Evolutionary conservation across 2,329 filamentous ascomycete genomes (phyloP).

Genomic region (Niveomyces coronatus): DNA sequence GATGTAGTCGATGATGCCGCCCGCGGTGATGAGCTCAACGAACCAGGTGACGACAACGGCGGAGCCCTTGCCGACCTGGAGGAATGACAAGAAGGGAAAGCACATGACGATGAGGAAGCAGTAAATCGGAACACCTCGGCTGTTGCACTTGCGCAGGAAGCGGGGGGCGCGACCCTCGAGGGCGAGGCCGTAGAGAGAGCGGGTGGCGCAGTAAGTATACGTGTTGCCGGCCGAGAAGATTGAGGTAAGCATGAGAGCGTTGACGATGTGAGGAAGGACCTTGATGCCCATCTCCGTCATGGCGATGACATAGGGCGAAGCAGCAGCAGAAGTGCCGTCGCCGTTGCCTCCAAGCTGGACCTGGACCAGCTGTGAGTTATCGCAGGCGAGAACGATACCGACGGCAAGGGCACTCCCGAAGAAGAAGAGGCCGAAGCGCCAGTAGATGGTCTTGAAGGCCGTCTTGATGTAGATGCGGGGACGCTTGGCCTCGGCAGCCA

Average conservation of each 20-base stretch:
- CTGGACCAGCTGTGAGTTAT: conserved; percentile 46
- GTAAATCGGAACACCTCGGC: conserved; percentile 50
- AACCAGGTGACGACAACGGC: conserved; percentile 43
- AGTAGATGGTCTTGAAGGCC: conserved; percentile 65
- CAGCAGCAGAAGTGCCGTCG: conserved; percentile 35
- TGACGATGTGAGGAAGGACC: conserved; percentile 47
- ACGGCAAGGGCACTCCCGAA: conserved; percentile 56
- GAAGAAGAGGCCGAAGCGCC: conserved; percentile 61
- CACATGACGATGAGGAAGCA: conserved; percentile 43
- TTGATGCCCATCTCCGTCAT: conserved; percentile 44
- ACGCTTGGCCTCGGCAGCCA: conserved; percentile 58
- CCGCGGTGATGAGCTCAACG: conserved; percentile 45
- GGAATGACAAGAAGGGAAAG: conserved; percentile 43
- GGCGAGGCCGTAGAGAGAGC: conserved; percentile 40
- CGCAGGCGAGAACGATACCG: conserved; percentile 55
- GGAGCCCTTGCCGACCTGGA: conserved; percentile 38
- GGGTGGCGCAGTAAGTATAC: conserved; percentile 41
- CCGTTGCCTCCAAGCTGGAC: conserved; percentile 30
- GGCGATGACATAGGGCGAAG: conserved; percentile 54
- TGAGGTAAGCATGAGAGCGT: conserved; percentile 37
- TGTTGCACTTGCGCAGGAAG: conserved; percentile 48
- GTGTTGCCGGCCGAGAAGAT: conserved; percentile 39
- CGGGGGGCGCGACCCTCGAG: conserved; percentile 37
- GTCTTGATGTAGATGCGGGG: conserved; percentile 53
- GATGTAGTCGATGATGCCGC: conserved; percentile 52